These are phyloP conservation scores for Kitagawia praeruptora DNA, from an alignment of 129 eudicot species.

Conservation along the genomic window DNA sequence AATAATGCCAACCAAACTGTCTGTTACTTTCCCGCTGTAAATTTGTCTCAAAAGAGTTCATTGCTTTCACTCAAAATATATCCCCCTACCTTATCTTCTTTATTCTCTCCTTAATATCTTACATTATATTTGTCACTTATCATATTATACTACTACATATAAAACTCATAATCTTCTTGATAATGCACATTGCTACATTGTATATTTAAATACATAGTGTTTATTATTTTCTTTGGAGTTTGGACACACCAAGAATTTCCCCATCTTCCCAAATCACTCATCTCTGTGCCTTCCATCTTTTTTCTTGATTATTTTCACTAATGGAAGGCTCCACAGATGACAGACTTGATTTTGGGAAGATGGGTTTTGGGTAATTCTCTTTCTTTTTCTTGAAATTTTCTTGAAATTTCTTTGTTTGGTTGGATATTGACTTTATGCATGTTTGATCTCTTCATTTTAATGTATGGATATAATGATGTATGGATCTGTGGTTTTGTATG, in stretches of 20 bases:
- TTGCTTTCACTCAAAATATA: constrained; percentile 18
- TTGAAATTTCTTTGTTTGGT: neutral
- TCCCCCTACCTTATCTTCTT: constrained; percentile 13
- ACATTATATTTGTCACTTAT: neutral
- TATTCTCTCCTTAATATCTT: too few relatives aligned
- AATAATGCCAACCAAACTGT: neutral
- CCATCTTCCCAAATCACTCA: constrained; percentile 26
- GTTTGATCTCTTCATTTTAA: neutral
- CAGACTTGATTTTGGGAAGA: constrained; percentile 93
- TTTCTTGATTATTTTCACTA: constrained; percentile 1
- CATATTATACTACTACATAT: neutral
- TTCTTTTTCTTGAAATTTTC: neutral
- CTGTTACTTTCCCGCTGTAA: neutral
- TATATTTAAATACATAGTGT: neutral
- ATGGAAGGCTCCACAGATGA: constrained; percentile 66
- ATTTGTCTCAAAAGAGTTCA: neutral
- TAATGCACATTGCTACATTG: neutral
- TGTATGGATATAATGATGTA: neutral
- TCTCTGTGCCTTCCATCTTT: constrained; percentile 15
- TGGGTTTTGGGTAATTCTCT: constrained; percentile 81
- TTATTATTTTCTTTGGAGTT: neutral
- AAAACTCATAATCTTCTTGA: neutral
- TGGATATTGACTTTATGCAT: neutral
- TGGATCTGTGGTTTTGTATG: neutral
- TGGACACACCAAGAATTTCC: neutral